A percentile compares a stretch with the other conserved stretches of the same genome.
Conservation (phyloP, 2,329 filamentous ascomycete species). For the Pseudogymnoascus sp. region DNA sequence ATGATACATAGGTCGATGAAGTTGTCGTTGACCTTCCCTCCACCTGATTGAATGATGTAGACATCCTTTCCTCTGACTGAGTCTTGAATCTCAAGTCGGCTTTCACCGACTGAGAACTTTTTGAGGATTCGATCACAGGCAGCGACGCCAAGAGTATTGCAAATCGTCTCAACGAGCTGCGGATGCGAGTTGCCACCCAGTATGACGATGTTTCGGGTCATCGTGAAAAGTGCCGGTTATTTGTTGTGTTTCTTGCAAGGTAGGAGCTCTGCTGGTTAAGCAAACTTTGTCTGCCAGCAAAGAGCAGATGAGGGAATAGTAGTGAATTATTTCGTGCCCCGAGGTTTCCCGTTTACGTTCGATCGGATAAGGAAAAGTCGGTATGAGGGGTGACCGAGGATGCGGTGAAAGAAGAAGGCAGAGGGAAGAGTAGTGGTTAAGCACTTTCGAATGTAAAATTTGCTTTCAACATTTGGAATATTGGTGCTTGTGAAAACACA, state of each 20-base stretch:
- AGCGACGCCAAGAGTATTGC: slow-evolving; percentile 81
- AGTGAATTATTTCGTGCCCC: background rate
- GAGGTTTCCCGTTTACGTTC: slow-evolving; percentile 8
- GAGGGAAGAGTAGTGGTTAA: slow-evolving; percentile 8
- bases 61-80: slow-evolving; percentile 97
- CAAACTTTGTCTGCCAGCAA: background rate
- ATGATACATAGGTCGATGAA: slow-evolving; percentile 96
- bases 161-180: slow-evolving; percentile 75
- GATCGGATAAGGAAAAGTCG: slow-evolving; percentile 4
- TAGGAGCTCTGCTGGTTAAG: background rate
- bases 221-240: slow-evolving; percentile 29
- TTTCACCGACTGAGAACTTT: slow-evolving; percentile 95
- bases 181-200: slow-evolving; percentile 92
- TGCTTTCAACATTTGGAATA: slow-evolving; percentile 8
- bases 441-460: slow-evolving; percentile 9
- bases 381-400: slow-evolving; percentile 1
- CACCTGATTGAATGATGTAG: slow-evolving; percentile 93
- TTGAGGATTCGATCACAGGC: slow-evolving; percentile 72
- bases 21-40: slow-evolving; percentile 89
- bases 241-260: slow-evolving; percentile 3
- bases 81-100: slow-evolving; percentile 89
- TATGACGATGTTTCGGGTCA: slow-evolving; percentile 94
- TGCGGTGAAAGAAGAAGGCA: slow-evolving; percentile 2
- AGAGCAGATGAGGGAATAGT: background rate
- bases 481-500: slow-evolving; percentile 7